phyloP scores from a whole-genome alignment of 805 yeast species.

The Ogataea populi-albae region DNA sequence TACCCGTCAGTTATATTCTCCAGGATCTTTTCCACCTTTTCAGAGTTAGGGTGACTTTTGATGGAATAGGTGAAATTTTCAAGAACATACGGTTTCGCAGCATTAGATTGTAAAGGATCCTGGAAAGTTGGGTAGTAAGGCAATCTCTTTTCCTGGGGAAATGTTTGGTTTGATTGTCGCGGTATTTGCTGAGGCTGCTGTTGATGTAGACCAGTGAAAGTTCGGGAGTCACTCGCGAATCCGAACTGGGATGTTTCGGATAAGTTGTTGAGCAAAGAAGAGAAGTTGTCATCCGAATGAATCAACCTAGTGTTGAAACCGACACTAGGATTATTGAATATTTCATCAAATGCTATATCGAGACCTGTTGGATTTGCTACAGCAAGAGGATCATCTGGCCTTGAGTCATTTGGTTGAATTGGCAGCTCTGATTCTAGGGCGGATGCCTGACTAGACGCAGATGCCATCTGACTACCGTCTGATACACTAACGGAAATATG shows the following conservation, averaged over 20 bases:
- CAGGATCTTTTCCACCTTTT: conserved; percentile 44
- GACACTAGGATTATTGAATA: conserved; percentile 26
- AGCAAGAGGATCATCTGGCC: too few relatives aligned
- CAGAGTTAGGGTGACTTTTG: conserved; percentile 45
- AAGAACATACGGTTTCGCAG: conserved; percentile 21
- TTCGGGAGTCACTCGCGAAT: background rate
- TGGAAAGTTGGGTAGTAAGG: conserved; percentile 27
- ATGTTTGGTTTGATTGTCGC: conserved; percentile 1
- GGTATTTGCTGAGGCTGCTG: conserved; percentile 3
- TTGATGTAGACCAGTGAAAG: background rate
- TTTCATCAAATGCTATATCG: conserved; percentile 28
- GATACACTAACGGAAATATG: conserved; percentile 8
- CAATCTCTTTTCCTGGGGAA: conserved; percentile 4
- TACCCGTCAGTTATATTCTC: conserved; percentile 43
- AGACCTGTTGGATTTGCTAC: conserved; percentile 6
- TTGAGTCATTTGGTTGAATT: background rate
- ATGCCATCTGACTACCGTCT: conserved; percentile 2
- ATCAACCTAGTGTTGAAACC: conserved; percentile 38
- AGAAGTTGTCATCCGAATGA: conserved; percentile 34
- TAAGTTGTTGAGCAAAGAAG: conserved; percentile 14
- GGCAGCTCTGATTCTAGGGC: background rate
- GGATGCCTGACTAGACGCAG: background rate
- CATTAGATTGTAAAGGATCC: conserved; percentile 23
- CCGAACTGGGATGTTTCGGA: conserved; percentile 2
- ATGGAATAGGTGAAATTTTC: conserved; percentile 39